phyloP scores from a whole-genome alignment of 2,329 filamentous ascomycete species.

The Cercospora sp. region DNA sequence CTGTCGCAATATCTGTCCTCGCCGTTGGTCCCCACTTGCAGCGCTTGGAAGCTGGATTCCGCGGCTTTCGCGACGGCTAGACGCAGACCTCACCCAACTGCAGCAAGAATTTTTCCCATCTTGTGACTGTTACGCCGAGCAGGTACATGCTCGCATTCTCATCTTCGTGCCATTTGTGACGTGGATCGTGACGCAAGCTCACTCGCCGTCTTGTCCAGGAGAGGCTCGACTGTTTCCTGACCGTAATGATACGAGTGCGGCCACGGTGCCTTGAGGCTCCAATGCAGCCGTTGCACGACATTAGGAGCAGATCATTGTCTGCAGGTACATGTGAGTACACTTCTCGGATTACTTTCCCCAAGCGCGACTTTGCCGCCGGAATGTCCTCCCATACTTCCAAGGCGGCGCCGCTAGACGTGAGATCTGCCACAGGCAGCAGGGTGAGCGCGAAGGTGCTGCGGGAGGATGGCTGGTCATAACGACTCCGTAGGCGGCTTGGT shows the following conservation, averaged over 20 bases:
- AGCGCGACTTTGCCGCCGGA: constrained; percentile 28
- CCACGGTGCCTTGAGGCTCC: neutral
- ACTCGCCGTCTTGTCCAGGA: neutral
- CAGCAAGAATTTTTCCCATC: constrained; percentile 1
- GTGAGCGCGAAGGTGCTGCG: constrained; percentile 5
- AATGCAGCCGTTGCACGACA: constrained; percentile 19
- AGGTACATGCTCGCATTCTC: neutral
- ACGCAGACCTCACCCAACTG: constrained; percentile 12
- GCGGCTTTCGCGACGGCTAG: constrained; percentile 24
- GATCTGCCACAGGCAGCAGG: constrained; percentile 21
- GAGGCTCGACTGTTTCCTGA: neutral
- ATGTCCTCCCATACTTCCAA: constrained; percentile 22
- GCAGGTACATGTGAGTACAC: constrained; percentile 28
- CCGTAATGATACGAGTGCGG: neutral
- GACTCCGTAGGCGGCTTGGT: neutral
- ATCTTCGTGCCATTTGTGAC: constrained; percentile 1
- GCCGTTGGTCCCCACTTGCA: neutral
- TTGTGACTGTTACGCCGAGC: neutral
- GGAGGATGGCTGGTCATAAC: neutral
- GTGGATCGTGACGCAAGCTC: neutral
- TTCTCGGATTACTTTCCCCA: constrained; percentile 25
- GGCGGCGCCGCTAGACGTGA: constrained; percentile 18
- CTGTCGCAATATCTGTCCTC: neutral
- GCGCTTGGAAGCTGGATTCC: constrained; percentile 24
- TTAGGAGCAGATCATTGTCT: constrained; percentile 22